Conservation (phyloP, 2,329 filamentous ascomycete species). For the Grosmannia serpens region DNA sequence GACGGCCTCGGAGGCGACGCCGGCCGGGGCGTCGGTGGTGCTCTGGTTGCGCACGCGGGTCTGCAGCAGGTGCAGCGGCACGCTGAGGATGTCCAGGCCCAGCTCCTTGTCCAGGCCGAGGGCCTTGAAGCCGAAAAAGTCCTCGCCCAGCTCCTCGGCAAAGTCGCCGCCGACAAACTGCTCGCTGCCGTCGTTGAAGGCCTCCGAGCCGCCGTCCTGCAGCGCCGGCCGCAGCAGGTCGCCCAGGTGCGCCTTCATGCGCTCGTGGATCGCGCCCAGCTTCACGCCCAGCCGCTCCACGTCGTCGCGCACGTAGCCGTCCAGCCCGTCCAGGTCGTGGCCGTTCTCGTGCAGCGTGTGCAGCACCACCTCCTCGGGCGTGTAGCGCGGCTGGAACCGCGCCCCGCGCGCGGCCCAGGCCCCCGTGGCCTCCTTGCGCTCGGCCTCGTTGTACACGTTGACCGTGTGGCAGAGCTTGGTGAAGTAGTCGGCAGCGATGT, state of each 20-base stretch:
- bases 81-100: constrained; percentile 74
- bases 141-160: constrained; percentile 92
- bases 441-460: constrained; percentile 71
- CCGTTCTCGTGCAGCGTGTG: constrained; percentile 81
- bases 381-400: constrained; percentile 54
- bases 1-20: constrained; percentile 45
- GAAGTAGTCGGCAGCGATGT: constrained; percentile 84
- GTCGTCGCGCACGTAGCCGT: constrained; percentile 84
- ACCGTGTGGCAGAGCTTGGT: constrained; percentile 70
- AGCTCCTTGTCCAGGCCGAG: constrained; percentile 87
- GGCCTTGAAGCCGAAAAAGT: constrained; percentile 98
- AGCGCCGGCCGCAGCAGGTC: constrained; percentile 87
- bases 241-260: constrained; percentile 87
- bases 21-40: constrained; percentile 58
- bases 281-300: constrained; percentile 76
- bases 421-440: constrained; percentile 52
- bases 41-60: constrained; percentile 79
- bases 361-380: constrained; percentile 72
- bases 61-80: constrained; percentile 88
- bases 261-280: constrained; percentile 75
- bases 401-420: constrained; percentile 27
- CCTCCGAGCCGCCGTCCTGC: constrained; percentile 66
- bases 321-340: constrained; percentile 67
- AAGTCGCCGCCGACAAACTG: constrained; percentile 96
- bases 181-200: constrained; percentile 93